Evolutionary conservation across 495 filamentous ascomycete genomes (phyloP).

Genomic region (Lophiostoma macrostomum): DNA sequence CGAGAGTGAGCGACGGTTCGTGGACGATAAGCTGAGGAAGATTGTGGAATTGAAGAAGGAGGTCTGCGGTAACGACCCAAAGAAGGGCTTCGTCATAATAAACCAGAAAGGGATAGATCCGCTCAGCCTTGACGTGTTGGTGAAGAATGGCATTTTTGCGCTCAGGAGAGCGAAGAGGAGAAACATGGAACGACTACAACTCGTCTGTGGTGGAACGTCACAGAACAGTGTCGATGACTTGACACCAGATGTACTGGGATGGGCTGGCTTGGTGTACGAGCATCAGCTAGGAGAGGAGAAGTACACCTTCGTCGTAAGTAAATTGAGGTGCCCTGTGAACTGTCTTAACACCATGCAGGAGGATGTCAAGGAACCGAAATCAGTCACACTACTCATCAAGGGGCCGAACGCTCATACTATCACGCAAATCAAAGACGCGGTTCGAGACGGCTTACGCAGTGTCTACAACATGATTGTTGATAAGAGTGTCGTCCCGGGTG

Average conservation of each 20-base stretch:
- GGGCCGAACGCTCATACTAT: constrained; percentile 96
- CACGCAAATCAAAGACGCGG: constrained; percentile 90
- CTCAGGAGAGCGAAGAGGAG: constrained; percentile 91
- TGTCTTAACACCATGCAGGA: constrained; percentile 51
- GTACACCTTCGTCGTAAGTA: constrained; percentile 78
- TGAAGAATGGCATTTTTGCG: constrained; percentile 96
- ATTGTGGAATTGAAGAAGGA: constrained; percentile 98
- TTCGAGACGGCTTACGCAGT: constrained; percentile 90
- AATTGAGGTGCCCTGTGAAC: background rate
- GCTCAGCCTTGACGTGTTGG: constrained; percentile 86
- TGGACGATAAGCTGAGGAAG: constrained; percentile 95
- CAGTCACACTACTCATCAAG: constrained; percentile 97
- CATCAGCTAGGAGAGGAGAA: constrained; percentile 98
- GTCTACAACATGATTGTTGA: constrained; percentile 99
- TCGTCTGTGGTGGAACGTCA: constrained; percentile 84
- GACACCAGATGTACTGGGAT: constrained; percentile 82
- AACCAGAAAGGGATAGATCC: constrained; percentile 99
- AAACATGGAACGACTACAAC: constrained; percentile 97
- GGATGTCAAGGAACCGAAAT: constrained; percentile 98
- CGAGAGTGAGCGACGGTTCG: constrained; percentile 91
- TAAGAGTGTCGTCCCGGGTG: constrained; percentile 88
- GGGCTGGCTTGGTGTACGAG: constrained; percentile 96
- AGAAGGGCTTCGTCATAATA: constrained; percentile 95
- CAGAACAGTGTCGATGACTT: constrained; percentile 97
- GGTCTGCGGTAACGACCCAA: constrained; percentile 89